Evolutionary conservation across 1,284 basidiomycete species (phyloP).

Genomic region (Ustilago crameri): DNA sequence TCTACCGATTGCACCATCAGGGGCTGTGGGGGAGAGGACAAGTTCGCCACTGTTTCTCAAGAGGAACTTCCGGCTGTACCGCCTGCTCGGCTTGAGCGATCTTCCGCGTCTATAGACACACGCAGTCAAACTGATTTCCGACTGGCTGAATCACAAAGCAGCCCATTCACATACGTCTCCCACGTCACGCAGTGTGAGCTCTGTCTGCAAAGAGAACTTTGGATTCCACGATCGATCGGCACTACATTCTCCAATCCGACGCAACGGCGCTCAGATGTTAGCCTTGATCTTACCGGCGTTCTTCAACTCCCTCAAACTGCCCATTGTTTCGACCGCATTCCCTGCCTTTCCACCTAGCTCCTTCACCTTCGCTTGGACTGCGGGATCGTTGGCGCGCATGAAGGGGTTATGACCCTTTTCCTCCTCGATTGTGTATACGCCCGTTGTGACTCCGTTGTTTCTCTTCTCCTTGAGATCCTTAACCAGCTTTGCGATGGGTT

Average conservation of each 20-base stretch:
- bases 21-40: no score
- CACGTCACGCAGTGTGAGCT: no score
- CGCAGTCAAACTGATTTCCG: no score
- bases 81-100: conserved; percentile 9
- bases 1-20: neutral
- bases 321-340: conserved; percentile 76
- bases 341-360: conserved; percentile 58
- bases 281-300: conserved; percentile 71
- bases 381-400: conserved; percentile 61
- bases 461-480: conserved; percentile 30
- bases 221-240: no score
- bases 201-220: no score
- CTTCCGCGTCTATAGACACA: conserved; percentile 13
- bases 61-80: conserved; percentile 37
- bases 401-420: conserved; percentile 74
- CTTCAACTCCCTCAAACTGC: conserved; percentile 81
- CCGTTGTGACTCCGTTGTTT: conserved; percentile 75
- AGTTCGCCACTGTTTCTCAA: conserved; percentile 23
- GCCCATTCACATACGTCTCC: no score
- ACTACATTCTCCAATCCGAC: no score
- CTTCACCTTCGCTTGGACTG: conserved; percentile 68
- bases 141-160: no score
- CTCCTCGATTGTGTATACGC: conserved; percentile 83
- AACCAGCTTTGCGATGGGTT: conserved; percentile 72
- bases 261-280: conserved; percentile 40